Base-by-base conservation (phyloP, 257 asterid genomes). In the Solanum piurae region DNA sequence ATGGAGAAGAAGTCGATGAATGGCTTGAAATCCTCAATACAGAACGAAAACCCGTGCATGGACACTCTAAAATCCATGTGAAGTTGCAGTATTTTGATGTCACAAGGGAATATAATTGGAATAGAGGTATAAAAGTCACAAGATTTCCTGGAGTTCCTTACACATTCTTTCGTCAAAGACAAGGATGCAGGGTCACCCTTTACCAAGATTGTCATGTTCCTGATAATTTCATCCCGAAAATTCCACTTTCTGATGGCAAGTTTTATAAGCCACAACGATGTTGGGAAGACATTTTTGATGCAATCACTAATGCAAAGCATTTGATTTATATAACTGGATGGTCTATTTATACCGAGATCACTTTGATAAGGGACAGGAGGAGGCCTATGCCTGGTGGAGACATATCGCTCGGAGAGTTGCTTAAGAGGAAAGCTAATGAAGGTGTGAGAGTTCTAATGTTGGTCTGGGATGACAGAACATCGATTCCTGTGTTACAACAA, bases 41-140 rank as follows among this genome's bases (percentile, higher is more conserved):
- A 12, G 86, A 89, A 49, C 88, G 46, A 21, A 87, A 91, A 31
- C 90, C 91, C 11, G 85, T 91, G 5, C 87, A 86, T 31, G 92
- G 91, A 12, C 86, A 89, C 55, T 86, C 92, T 8, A 91, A 91
- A 66, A 87, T 91, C 36, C 92, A 91, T 86, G 91, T 89, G 40
- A 91, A 89, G 33, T 44, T 89, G 14, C 92, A 87, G 12, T 91
- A 14, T 31, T 89, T 89, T 71, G 89, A 86, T 68, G 88, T 87
- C 23, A 46, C 86, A 18, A 88, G 88, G 20, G 92, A 91, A 38
- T 86, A 64, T 36, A 83, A 68, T 9, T 91, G 92, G 92, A 64
- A 89, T 49, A 68, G 88, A 66, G 92, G 92, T 21, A 86, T 91
- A 9, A 82, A 37, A 55, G 55, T 87, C 55, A 87, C 77, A 8